Conservation (phyloP, 2,329 filamentous ascomycete species). For the Cytospora piceae region DNA sequence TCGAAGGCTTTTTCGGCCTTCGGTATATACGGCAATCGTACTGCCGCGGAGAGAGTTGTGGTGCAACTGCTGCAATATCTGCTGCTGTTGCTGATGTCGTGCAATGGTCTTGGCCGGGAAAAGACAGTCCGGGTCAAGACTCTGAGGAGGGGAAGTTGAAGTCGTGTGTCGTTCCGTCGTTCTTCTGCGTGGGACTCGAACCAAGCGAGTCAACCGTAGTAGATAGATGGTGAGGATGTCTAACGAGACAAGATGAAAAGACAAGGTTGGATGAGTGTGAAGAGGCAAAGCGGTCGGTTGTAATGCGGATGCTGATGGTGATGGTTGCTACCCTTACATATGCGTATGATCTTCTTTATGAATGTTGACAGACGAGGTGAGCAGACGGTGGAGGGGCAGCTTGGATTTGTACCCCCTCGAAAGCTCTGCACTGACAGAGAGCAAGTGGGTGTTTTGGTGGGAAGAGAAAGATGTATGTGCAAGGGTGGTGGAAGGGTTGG, state of each 20-base stretch:
- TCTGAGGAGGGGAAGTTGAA: neutral
- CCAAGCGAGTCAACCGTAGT: slow-evolving; percentile 12
- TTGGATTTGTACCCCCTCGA: slow-evolving; percentile 31
- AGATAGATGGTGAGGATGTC: slow-evolving; percentile 6
- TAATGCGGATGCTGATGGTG: slow-evolving; percentile 9
- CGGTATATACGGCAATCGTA: slow-evolving; percentile 1
- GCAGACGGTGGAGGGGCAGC: slow-evolving; percentile 30
- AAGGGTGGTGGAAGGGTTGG: slow-evolving; percentile 28
- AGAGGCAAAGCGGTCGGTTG: slow-evolving; percentile 6
- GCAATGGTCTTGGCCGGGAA: slow-evolving; percentile 18
- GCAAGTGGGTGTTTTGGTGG: slow-evolving; percentile 26
- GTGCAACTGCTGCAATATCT: slow-evolving; percentile 1
- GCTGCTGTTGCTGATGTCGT: slow-evolving; percentile 13
- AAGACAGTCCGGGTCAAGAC: slow-evolving; percentile 6
- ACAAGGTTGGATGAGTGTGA: neutral
- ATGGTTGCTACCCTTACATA: slow-evolving; percentile 13
- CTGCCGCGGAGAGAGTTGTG: slow-evolving; percentile 10
- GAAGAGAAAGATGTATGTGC: slow-evolving; percentile 22
- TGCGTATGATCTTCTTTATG: slow-evolving; percentile 23
- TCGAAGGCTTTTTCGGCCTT: neutral
- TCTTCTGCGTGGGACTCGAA: slow-evolving; percentile 3
- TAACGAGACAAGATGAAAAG: slow-evolving; percentile 1
- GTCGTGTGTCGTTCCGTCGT: slow-evolving; percentile 2
- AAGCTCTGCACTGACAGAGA: slow-evolving; percentile 18
- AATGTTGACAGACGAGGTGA: slow-evolving; percentile 25